Evolutionary conservation across 164 flowering plant species (phyloP).

Genomic region (Hamamelis virginiana): DNA sequence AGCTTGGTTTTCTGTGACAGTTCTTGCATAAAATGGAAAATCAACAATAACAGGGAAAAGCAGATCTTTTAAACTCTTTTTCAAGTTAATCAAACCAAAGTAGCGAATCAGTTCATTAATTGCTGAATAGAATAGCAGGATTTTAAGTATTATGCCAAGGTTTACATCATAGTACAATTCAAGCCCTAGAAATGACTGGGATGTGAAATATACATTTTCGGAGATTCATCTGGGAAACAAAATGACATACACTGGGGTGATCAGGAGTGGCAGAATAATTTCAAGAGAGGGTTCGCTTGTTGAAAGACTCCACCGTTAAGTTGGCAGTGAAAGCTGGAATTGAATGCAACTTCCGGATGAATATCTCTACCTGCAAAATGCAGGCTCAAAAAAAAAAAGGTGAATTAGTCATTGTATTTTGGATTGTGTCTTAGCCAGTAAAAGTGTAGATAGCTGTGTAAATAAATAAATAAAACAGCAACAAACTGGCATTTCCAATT

Average conservation of each 20-base stretch:
- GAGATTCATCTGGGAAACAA: background rate
- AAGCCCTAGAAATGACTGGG: background rate
- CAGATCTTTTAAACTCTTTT: too few relatives aligned
- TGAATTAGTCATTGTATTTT: background rate
- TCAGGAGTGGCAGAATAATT: background rate
- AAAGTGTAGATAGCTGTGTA: too few relatives aligned
- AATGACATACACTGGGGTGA: background rate
- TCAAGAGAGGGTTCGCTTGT: conserved; percentile 69
- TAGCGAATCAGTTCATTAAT: too few relatives aligned
- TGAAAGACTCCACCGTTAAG: conserved; percentile 88
- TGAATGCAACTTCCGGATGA: conserved; percentile 74
- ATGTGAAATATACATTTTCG: background rate
- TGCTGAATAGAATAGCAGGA: background rate
- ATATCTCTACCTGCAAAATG: conserved; percentile 72
- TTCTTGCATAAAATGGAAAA: too few relatives aligned
- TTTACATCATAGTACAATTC: background rate
- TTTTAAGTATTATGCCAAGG: background rate
- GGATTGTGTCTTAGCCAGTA: background rate
- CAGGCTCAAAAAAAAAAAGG: background rate
- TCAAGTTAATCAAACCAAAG: too few relatives aligned
- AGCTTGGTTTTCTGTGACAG: too few relatives aligned
- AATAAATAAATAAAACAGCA: too few relatives aligned
- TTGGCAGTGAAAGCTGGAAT: conserved; percentile 98
- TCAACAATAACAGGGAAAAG: too few relatives aligned
- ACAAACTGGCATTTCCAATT: too few relatives aligned